Conservation (phyloP, 768 basidiomycete genomes). For the Auriscalpium orientale region DNA sequence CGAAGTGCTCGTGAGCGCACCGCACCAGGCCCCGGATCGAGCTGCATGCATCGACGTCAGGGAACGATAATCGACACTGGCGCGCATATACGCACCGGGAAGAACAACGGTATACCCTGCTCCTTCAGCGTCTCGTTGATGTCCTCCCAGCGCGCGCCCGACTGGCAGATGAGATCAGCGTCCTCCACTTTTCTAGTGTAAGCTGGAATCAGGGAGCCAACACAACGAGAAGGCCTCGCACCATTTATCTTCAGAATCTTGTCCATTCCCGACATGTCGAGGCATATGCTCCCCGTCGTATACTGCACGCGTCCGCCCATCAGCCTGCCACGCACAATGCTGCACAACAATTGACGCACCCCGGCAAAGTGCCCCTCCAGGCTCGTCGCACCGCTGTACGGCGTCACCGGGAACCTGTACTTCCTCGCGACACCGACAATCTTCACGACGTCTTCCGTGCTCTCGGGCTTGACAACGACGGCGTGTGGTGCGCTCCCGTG, state of each 20-base stretch:
- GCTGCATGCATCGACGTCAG: conserved; percentile 1
- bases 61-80: background rate
- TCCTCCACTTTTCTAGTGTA: conserved; percentile 48
- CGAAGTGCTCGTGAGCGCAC: too few species aligned
- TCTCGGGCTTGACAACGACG: conserved; percentile 48
- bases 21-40: conserved; percentile 36
- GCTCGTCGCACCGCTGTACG: conserved; percentile 81
- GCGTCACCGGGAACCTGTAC: conserved; percentile 67
- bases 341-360: conserved; percentile 33
- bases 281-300: conserved; percentile 50
- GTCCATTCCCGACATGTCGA: conserved; percentile 65
- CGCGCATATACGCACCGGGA: conserved; percentile 49
- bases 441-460: conserved; percentile 77
- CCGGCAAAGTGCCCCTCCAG: conserved; percentile 84
- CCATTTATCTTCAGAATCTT: conserved; percentile 51
- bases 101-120: conserved; percentile 72
- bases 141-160: conserved; percentile 74
- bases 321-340: too few species aligned
- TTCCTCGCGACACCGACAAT: conserved; percentile 71
- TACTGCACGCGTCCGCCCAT: too few species aligned
- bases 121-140: conserved; percentile 64
- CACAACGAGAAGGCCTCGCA: conserved; percentile 15
- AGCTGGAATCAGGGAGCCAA: background rate
- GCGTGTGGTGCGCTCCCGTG: conserved; percentile 41
- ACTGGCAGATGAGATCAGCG: conserved; percentile 67